phyloP scores from a whole-genome alignment of 148 eudicot species.

The Simmondsia chinensis region DNA sequence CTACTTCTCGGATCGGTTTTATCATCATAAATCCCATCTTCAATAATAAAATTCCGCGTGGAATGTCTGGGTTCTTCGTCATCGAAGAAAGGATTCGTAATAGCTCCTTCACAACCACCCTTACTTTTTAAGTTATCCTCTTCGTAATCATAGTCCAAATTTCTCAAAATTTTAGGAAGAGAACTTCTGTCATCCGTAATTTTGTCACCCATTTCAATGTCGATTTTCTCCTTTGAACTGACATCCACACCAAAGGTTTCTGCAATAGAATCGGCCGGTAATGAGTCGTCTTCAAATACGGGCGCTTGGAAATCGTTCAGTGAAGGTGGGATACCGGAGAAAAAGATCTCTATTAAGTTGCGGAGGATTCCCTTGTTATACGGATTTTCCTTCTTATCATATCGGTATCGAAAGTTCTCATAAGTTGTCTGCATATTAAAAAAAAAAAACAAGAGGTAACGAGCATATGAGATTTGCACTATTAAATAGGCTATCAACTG shows the following conservation, averaged over 20 bases:
- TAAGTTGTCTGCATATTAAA: constrained; percentile 70
- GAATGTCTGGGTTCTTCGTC: constrained; percentile 25
- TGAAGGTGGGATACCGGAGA: constrained; percentile 53
- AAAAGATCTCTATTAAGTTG: constrained; percentile 56
- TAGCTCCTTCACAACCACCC: constrained; percentile 29
- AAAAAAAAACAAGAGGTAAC: too few species aligned
- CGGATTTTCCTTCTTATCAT: constrained; percentile 81
- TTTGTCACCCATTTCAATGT: constrained; percentile 59
- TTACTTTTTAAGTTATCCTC: constrained; percentile 42
- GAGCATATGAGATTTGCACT: constrained; percentile 5
- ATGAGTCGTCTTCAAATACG: constrained; percentile 34
- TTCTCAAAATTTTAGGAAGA: constrained; percentile 75
- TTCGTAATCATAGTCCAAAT: constrained; percentile 56
- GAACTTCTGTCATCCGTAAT: constrained; percentile 30
- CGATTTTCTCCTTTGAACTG: constrained; percentile 67
- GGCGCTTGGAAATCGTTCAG: constrained; percentile 52
- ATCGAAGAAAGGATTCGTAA: constrained; percentile 24
- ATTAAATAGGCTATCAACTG: background rate
- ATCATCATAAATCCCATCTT: constrained; percentile 27
- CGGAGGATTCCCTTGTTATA: constrained; percentile 41
- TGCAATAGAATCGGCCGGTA: constrained; percentile 16
- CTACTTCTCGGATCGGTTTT: constrained; percentile 22
- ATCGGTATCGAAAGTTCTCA: constrained; percentile 82
- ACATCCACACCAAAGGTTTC: constrained; percentile 23
- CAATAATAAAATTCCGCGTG: constrained; percentile 29